phyloP scores from a whole-genome alignment of 441 rosid species.

The Gossypium davidsonii region DNA sequence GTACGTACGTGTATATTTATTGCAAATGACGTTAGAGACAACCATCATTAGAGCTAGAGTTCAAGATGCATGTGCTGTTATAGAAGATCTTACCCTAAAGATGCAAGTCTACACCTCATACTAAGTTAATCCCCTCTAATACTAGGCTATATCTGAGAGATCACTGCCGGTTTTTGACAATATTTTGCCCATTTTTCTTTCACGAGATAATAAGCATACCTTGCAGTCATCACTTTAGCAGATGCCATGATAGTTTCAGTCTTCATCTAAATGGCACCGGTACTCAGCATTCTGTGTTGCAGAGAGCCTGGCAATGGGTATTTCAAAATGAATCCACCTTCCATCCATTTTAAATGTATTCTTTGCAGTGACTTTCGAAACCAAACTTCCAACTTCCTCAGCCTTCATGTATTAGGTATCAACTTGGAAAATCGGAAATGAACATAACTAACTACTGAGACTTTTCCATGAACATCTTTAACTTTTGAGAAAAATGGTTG shows the following conservation, averaged over 20 bases:
- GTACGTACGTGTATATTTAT: too few relatives aligned
- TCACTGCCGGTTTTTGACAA: not conserved
- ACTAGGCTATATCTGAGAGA: too few relatives aligned
- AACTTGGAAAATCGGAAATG: not conserved
- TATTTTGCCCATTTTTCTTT: not conserved
- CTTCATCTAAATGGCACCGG: not conserved
- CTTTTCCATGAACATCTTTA: not conserved
- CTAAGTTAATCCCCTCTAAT: too few relatives aligned
- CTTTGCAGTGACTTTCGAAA: not conserved
- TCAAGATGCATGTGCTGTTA: too few relatives aligned
- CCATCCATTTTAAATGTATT: not conserved
- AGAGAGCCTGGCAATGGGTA: not conserved
- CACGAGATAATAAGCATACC: not conserved
- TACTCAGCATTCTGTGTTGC: not conserved
- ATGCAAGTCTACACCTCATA: too few relatives aligned
- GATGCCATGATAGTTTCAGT: not conserved
- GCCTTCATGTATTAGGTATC: not conserved
- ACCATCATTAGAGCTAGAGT: too few relatives aligned
- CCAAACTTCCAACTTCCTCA: not conserved
- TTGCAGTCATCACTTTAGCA: not conserved
- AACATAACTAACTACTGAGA: not conserved
- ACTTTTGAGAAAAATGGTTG: not conserved
- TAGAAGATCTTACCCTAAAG: too few relatives aligned
- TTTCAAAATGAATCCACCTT: not conserved
- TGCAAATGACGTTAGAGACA: too few relatives aligned